Evolutionary conservation across 495 filamentous ascomycete species (phyloP).

Genomic region (Hyaloscypha hepaticicola): DNA sequence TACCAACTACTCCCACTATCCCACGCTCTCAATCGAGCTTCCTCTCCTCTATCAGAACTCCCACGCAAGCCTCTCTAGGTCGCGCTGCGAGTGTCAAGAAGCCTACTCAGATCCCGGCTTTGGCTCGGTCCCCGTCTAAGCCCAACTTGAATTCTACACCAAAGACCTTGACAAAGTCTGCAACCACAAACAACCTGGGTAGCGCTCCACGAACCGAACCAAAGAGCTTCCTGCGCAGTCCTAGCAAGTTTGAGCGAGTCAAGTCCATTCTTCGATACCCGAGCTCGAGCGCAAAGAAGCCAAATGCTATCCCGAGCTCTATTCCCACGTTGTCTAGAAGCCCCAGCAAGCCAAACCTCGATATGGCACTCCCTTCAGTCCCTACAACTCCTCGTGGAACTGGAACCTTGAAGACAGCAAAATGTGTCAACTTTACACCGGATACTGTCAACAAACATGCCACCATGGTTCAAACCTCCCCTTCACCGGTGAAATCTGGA

Average conservation of each 20-base stretch:
- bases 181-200: slow-evolving; percentile 38
- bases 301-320: slow-evolving; percentile 34
- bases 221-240: slow-evolving; percentile 23
- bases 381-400: slow-evolving; percentile 49
- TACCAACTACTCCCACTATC: slow-evolving; percentile 37
- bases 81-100: slow-evolving; percentile 60
- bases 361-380: slow-evolving; percentile 44
- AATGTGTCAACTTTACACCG: slow-evolving; percentile 46
- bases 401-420: slow-evolving; percentile 26
- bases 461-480: slow-evolving; percentile 41
- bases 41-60: slow-evolving; percentile 61
- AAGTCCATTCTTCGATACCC: slow-evolving; percentile 48
- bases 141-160: slow-evolving; percentile 22
- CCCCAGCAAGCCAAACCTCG: slow-evolving; percentile 39
- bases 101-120: slow-evolving; percentile 37
- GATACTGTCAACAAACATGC: slow-evolving; percentile 37
- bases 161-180: slow-evolving; percentile 33
- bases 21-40: slow-evolving; percentile 38
- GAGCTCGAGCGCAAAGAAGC: slow-evolving; percentile 38
- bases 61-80: slow-evolving; percentile 75
- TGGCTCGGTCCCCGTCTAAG: slow-evolving; percentile 31
- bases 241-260: slow-evolving; percentile 45
- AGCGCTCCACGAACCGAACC: slow-evolving; percentile 16
- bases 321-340: slow-evolving; percentile 41
- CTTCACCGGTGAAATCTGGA: slow-evolving; percentile 49